Conservation (phyloP, 345 rosid species). For the Eucalyptus victrix region DNA sequence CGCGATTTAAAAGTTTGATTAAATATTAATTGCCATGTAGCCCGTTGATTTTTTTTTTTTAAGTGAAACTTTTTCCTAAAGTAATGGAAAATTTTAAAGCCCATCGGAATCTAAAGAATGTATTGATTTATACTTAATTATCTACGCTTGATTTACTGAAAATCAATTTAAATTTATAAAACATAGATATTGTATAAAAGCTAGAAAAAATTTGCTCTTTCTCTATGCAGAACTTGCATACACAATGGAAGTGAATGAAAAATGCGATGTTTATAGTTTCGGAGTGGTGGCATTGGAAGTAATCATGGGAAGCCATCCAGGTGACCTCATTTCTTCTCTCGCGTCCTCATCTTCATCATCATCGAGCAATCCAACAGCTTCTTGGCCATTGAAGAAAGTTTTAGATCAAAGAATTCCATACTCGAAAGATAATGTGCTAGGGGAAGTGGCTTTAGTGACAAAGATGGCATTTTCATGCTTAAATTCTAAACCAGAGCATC, state of each 20-base stretch:
- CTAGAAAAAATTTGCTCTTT: not conserved
- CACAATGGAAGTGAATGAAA: not conserved
- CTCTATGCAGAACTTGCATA: not conserved
- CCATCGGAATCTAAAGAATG: not conserved
- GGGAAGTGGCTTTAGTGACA: no score
- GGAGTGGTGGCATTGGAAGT: not conserved
- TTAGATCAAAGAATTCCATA: no score
- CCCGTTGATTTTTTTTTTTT: fast-evolving
- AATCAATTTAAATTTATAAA: not conserved
- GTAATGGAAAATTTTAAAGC: not conserved
- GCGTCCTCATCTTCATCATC: not conserved
- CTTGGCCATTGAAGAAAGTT: not conserved
- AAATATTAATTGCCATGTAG: not conserved
- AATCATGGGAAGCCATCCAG: not conserved
- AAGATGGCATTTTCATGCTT: no score
- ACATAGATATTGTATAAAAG: not conserved
- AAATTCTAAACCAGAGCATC: no score
- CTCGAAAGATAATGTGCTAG: no score
- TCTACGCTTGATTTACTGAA: not conserved
- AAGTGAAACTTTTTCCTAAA: not conserved
- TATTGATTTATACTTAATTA: not conserved
- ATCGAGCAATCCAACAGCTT: not conserved
- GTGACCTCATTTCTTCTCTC: not conserved
- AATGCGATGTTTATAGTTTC: not conserved
- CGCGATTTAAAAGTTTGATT: fast-evolving